A percentile compares a stretch with the other conserved stretches of the same genome.
phyloP scores from a whole-genome alignment of 768 basidiomycete genomes.

The Phanerochaete carnosa region DNA sequence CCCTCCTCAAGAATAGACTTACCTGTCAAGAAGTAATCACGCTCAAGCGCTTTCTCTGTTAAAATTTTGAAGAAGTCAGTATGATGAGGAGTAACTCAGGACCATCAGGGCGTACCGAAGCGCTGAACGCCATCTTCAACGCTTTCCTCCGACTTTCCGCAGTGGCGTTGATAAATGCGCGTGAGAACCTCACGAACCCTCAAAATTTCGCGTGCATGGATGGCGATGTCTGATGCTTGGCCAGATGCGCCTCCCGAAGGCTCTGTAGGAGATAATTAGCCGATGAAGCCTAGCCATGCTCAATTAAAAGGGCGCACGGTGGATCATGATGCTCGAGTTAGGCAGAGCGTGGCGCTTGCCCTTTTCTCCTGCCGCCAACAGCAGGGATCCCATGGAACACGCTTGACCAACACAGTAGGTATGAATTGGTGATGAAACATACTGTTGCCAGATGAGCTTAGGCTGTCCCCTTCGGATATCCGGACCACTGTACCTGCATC shows the following conservation, averaged over 20 bases:
- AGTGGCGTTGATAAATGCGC: conserved; percentile 86
- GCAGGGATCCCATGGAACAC: conserved; percentile 92
- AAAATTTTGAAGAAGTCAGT: conserved; percentile 11
- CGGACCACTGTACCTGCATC: conserved; percentile 62
- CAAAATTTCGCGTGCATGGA: conserved; percentile 94
- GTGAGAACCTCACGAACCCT: conserved; percentile 83
- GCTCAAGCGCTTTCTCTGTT: conserved; percentile 82
- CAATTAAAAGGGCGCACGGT: conserved; percentile 56
- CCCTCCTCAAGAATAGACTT: conserved; percentile 8
- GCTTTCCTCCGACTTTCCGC: conserved; percentile 62
- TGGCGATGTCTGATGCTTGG: conserved; percentile 96
- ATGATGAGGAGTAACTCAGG: not conserved
- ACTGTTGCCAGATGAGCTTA: conserved; percentile 34
- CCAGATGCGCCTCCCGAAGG: conserved; percentile 96
- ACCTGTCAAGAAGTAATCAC: conserved; percentile 97
- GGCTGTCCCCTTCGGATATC: not conserved
- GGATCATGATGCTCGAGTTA: conserved; percentile 97
- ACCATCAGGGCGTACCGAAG: conserved; percentile 58
- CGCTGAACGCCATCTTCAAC: conserved; percentile 62
- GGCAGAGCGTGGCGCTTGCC: conserved; percentile 92
- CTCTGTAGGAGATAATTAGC: conserved; percentile 45
- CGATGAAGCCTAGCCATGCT: not conserved
- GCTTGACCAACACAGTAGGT: conserved; percentile 97
- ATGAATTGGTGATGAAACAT: conserved; percentile 92
- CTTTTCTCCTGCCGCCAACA: conserved; percentile 85